Base-by-base conservation (phyloP, 2,329 filamentous ascomycete genomes). In the Colletotrichum viniferum region DNA sequence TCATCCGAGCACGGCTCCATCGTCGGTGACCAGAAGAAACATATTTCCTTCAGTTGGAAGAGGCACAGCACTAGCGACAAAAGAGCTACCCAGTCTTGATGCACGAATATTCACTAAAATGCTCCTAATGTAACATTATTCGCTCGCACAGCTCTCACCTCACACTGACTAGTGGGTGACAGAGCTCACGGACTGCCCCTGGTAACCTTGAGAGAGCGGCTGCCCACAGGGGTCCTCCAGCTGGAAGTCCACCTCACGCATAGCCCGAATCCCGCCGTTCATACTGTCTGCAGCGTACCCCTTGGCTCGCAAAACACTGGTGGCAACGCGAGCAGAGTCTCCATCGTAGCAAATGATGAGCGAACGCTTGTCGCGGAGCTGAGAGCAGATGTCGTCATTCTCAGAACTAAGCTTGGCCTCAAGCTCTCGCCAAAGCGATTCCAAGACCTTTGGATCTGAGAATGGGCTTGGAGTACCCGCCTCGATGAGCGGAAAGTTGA, bases 331-430 rank as follows among this genome's bases (percentile, higher is more conserved):
- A 6, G 89, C 85, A 34, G 86, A 88, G 73, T 92, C 88, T 4
- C 90, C 90, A 64, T 89, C 83, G 66, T 91, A 90, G 79, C 89
- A 91, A 13, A 89, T 79, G 12, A 90, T 77, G 10, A 91, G 78
- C 14, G 89, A 79, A 8, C 83, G 83, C 70, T 83, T 84, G 24
- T 77, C 24, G 0, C 83, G 13, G 1, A 80, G 77, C 14, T 76
- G 58, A n/a, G 74, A 64, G 0, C 80, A 78, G 2, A 80, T 66
- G 7, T 78, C 81, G 13, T 61, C 71, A 18, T 21, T 48, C 43
- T 70, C 66, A 9, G 30, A 8, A 6, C 52, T 67, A 79, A 90
- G 89, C 1, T 84, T 79, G 4, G 79, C 77, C 43, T 90, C 87
- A 3, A 91, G 79, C 43, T 85, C 84, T 28, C 79, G 79, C 90